Conservation (phyloP, 176 grass and related monocot species). For the Carex kokanica region DNA sequence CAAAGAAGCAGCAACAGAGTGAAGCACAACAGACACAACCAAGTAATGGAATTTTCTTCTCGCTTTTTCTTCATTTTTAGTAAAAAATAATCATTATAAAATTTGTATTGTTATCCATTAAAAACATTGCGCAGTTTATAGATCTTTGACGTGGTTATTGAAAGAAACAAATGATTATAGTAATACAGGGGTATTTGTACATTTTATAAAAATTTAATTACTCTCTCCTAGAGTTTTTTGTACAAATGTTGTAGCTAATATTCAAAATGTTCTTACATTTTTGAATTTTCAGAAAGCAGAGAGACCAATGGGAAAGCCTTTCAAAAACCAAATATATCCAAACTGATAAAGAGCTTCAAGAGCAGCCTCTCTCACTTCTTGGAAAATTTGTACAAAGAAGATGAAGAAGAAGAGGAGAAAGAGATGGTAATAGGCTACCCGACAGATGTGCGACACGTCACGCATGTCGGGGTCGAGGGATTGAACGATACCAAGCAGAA, state of each 20-base stretch:
- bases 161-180: background rate
- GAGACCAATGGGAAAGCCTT: conserved; percentile 23
- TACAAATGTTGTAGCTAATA: too few species aligned
- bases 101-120: background rate
- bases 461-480: conserved; percentile 69
- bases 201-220: background rate
- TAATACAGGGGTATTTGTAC: background rate
- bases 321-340: conserved; percentile 25
- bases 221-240: background rate
- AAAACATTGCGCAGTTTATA: too few species aligned
- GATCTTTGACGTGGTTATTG: background rate
- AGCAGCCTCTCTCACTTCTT: conserved; percentile 61
- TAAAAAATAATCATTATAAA: background rate
- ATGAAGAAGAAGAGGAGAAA: conserved; percentile 43
- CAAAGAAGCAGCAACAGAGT: conserved; percentile 36
- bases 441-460: conserved; percentile 83
- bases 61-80: background rate
- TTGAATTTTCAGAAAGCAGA: background rate
- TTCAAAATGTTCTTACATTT: too few species aligned
- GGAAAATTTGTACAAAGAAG: conserved; percentile 31
- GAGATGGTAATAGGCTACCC: conserved; percentile 94
- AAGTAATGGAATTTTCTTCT: conserved; percentile 21
- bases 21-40: conserved; percentile 14
- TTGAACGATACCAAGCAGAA: conserved; percentile 50
- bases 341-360: conserved; percentile 79